phyloP scores from a whole-genome alignment of 2,329 filamentous ascomycete species.

The Thyridium curvatum region DNA sequence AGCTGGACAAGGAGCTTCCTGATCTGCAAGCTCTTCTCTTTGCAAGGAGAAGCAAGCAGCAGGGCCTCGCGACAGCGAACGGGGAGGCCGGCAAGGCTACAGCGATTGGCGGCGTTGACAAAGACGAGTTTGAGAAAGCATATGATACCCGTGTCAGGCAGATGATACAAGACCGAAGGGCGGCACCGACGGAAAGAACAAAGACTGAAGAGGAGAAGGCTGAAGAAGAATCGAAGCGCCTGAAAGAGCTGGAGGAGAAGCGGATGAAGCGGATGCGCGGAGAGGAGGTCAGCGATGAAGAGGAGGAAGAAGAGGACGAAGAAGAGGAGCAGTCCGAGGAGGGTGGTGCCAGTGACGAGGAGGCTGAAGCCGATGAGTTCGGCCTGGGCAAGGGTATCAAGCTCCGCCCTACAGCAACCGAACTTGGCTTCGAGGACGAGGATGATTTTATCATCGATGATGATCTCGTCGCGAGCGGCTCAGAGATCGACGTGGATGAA shows the following conservation, averaged over 20 bases:
- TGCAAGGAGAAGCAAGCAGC: conserved; percentile 31
- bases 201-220: conserved; percentile 86
- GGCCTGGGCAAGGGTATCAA: conserved; percentile 55
- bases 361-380: conserved; percentile 50
- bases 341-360: conserved; percentile 26
- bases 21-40: conserved; percentile 69
- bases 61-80: conserved; percentile 12
- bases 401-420: conserved; percentile 47
- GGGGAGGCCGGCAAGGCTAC: conserved; percentile 8
- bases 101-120: conserved; percentile 48
- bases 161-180: conserved; percentile 76
- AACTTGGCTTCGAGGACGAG: conserved; percentile 80
- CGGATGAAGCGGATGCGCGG: conserved; percentile 83
- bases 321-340: conserved; percentile 30
- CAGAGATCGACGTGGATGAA: conserved; percentile 54
- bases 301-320: conserved; percentile 45
- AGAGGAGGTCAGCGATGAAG: conserved; percentile 62
- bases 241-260: conserved; percentile 78
- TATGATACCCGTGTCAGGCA: conserved; percentile 82
- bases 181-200: conserved; percentile 77
- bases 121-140: conserved; percentile 69
- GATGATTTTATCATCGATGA: conserved; percentile 91
- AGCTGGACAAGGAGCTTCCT: conserved; percentile 77
- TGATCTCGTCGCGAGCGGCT: conserved; percentile 77
- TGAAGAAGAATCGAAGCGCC: conserved; percentile 66